Conservation (phyloP, 2,329 filamentous ascomycete species). For the Tolypocladium guangdongense region DNA sequence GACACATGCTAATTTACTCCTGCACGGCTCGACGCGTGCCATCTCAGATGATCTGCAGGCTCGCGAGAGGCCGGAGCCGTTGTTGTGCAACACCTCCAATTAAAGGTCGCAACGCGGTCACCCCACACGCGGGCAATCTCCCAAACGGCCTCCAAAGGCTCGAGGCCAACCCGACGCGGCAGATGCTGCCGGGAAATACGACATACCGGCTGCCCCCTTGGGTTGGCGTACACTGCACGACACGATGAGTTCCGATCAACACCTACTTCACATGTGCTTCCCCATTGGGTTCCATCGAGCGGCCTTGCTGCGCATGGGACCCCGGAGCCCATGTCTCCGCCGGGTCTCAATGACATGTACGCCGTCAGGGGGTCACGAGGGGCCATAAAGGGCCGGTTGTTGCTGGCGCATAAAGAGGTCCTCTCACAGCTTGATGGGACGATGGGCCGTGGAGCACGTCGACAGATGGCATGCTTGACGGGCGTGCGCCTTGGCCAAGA, state of each 20-base stretch:
- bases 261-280: neutral
- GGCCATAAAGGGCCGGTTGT: neutral
- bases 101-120: neutral
- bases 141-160: neutral
- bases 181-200: neutral
- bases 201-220: too few species aligned
- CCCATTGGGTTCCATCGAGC: neutral
- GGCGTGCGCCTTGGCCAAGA: slow-evolving; percentile 1
- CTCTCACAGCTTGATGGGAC: neutral
- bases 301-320: neutral
- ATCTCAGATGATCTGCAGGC: neutral
- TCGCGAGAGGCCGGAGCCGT: neutral
- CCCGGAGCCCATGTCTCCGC: neutral
- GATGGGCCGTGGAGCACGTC: neutral
- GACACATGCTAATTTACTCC: neutral
- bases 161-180: neutral
- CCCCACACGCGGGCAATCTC: neutral
- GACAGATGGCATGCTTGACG: neutral
- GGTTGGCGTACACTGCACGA: neutral
- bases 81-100: neutral
- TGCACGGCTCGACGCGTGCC: too few species aligned
- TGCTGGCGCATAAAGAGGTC: neutral
- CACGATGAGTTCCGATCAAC: neutral
- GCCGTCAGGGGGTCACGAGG: neutral
- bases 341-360: too few species aligned